These are phyloP conservation scores for Pilatotrama ljubarskyi DNA, from an alignment of 768 basidiomycete species.

Conservation along the genomic window DNA sequence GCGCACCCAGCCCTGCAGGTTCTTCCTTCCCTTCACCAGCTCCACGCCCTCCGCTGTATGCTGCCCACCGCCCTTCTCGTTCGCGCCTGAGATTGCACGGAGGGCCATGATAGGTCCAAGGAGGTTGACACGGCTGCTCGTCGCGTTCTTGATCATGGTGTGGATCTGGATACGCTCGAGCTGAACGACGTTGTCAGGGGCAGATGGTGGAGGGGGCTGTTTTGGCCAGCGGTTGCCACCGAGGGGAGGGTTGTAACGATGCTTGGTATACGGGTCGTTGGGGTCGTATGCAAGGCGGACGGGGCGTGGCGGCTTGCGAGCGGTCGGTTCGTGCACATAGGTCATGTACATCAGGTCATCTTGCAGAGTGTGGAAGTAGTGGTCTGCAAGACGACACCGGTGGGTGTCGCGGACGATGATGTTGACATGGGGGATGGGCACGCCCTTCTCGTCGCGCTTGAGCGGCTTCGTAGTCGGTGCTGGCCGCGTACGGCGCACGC, in stretches of 20 bases:
- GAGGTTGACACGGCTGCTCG: slow-evolving; percentile 68
- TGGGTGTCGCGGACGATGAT: slow-evolving; percentile 69
- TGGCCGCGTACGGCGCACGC: slow-evolving; percentile 22
- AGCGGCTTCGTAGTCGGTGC: slow-evolving; percentile 35
- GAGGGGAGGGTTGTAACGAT: slow-evolving; percentile 72
- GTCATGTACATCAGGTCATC: slow-evolving; percentile 95
- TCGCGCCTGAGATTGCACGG: slow-evolving; percentile 85
- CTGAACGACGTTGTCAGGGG: slow-evolving; percentile 64
- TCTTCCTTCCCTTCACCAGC: slow-evolving; percentile 67
- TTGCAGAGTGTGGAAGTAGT: slow-evolving; percentile 80
- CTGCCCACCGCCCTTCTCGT: slow-evolving; percentile 68
- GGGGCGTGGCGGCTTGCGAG: slow-evolving; percentile 52
- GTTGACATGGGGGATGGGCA: slow-evolving; percentile 73
- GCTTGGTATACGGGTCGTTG: slow-evolving; percentile 77
- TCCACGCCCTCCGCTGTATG: slow-evolving; percentile 75
- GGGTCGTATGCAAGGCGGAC: slow-evolving; percentile 75
- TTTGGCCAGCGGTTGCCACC: slow-evolving; percentile 70
- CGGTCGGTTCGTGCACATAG: slow-evolving; percentile 72
- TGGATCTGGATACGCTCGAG: slow-evolving; percentile 88
- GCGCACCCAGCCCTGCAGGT: slow-evolving; percentile 81
- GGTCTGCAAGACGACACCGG: slow-evolving; percentile 72
- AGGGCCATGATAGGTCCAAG: slow-evolving; percentile 87
- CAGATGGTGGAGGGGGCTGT: slow-evolving; percentile 65
- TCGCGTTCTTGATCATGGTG: slow-evolving; percentile 80
- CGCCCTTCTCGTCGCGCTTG: slow-evolving; percentile 50